phyloP scores from a whole-genome alignment of 768 basidiomycete genomes.

The Lentinula sp. region DNA sequence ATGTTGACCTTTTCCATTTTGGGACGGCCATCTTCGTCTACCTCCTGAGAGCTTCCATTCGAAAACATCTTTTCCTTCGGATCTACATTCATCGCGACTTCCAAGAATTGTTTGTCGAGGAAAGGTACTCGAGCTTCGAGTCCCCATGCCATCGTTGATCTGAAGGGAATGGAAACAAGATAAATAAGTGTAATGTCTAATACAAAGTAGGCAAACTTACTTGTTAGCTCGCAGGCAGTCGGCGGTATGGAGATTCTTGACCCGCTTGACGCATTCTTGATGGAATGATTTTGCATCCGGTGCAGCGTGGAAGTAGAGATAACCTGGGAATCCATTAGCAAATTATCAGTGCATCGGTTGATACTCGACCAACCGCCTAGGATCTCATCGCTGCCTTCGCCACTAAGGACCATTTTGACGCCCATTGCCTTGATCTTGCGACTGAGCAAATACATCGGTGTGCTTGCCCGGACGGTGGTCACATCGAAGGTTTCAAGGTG shows the following conservation, averaged over 20 bases:
- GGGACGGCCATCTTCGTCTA: constrained; percentile 82
- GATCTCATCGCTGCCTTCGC: constrained; percentile 97
- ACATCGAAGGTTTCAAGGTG: constrained; percentile 99
- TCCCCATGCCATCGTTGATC: constrained; percentile 99
- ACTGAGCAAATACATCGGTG: constrained; percentile 97
- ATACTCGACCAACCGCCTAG: constrained; percentile 66
- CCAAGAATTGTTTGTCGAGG: constrained; percentile 94
- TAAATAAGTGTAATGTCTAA: not conserved
- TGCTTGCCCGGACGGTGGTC: constrained; percentile 95
- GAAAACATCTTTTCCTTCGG: constrained; percentile 84
- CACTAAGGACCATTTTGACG: constrained; percentile 98
- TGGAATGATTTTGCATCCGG: constrained; percentile 86
- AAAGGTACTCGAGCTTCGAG: constrained; percentile 98
- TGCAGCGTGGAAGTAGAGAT: constrained; percentile 99
- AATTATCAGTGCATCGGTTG: not conserved
- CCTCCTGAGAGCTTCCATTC: constrained; percentile 68
- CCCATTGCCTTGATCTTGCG: constrained; percentile 99
- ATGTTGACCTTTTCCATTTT: constrained; percentile 87
- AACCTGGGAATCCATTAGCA: constrained; percentile 46
- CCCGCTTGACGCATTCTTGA: constrained; percentile 89
- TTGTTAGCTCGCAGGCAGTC: constrained; percentile 99
- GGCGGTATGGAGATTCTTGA: constrained; percentile 95
- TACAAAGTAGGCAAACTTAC: constrained; percentile 32
- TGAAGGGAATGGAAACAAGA: constrained; percentile 18
- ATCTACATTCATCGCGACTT: constrained; percentile 88